A percentile compares a stretch with the other conserved stretches of the same genome.
Evolutionary conservation across 345 rosid genomes (phyloP).

Genomic region (Capsella bursapastoris): DNA sequence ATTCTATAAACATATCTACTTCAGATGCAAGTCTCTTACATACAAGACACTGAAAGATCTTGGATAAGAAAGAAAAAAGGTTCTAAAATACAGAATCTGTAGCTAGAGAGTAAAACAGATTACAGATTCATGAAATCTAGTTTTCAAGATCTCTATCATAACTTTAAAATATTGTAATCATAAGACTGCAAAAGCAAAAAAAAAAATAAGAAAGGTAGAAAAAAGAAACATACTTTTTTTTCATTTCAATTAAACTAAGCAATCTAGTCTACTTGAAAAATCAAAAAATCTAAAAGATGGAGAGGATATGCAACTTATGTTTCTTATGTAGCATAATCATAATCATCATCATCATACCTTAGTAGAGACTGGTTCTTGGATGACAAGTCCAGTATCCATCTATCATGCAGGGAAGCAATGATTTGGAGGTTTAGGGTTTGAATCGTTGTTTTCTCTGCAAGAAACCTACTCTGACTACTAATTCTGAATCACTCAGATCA

Average conservation of each 20-base stretch:
- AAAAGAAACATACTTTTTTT: conserved; percentile 21
- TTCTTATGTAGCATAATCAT: conserved; percentile 11
- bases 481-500: conserved; percentile 42
- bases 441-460: conserved; percentile 40
- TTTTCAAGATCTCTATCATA: conserved; percentile 23
- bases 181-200: conserved; percentile 22
- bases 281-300: background rate
- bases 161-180: conserved; percentile 31
- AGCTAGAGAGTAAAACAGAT: conserved; percentile 26
- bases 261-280: conserved; percentile 13
- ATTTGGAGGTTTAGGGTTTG: conserved; percentile 36
- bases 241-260: conserved; percentile 11
- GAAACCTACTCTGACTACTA: conserved; percentile 35
- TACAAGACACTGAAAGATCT: conserved; percentile 22
- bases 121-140: conserved; percentile 8
- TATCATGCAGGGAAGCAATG: conserved; percentile 40
- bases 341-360: conserved; percentile 49
- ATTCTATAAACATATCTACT: conserved; percentile 6
- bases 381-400: conserved; percentile 69
- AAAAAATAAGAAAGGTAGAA: background rate
- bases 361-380: conserved; percentile 44
- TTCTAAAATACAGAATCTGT: conserved; percentile 7
- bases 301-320: conserved; percentile 1
- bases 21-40: conserved; percentile 11
- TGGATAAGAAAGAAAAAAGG: conserved; percentile 4